These are phyloP conservation scores for Rhodotorula sp. DNA, from an alignment of 1,284 basidiomycete genomes.

Conservation along the genomic window DNA sequence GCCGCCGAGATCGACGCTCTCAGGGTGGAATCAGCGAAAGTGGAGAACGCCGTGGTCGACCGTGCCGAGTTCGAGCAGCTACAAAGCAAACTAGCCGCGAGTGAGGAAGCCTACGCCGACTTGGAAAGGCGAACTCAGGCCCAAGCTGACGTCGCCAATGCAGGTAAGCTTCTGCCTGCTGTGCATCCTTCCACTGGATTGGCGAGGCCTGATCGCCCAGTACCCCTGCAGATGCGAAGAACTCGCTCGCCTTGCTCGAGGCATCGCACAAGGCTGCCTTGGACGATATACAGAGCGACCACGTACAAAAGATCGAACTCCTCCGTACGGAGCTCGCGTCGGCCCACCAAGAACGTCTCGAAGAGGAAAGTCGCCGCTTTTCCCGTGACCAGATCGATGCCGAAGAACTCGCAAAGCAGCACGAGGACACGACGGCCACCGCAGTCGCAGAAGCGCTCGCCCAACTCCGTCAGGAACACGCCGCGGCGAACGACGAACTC, in stretches of 20 bases:
- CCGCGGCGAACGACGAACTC: background rate
- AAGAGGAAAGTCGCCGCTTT: background rate
- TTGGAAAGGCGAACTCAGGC: too few species aligned
- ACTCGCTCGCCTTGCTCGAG: background rate
- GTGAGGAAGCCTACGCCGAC: too few species aligned
- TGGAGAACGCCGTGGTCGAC: constrained; percentile 81
- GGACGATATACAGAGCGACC: background rate
- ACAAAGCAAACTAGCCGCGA: constrained; percentile 10
- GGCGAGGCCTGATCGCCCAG: background rate
- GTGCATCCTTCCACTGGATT: background rate
- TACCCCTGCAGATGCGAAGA: background rate
- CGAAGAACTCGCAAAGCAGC: constrained; percentile 37
- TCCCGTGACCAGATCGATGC: background rate
- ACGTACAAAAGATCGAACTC: constrained; percentile 62
- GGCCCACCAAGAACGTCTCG: background rate
- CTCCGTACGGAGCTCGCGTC: constrained; percentile 59
- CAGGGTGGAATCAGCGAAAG: constrained; percentile 54
- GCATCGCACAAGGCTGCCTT: background rate
- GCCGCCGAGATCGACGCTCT: constrained; percentile 75
- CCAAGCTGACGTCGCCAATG: too few species aligned
- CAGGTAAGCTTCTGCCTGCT: too few species aligned
- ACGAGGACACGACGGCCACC: constrained; percentile 32
- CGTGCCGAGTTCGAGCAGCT: constrained; percentile 62
- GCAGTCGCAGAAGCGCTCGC: constrained; percentile 54
- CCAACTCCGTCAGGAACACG: constrained; percentile 52